phyloP scores from a whole-genome alignment of 441 rosid species.

The Biscutella laevigata region DNA sequence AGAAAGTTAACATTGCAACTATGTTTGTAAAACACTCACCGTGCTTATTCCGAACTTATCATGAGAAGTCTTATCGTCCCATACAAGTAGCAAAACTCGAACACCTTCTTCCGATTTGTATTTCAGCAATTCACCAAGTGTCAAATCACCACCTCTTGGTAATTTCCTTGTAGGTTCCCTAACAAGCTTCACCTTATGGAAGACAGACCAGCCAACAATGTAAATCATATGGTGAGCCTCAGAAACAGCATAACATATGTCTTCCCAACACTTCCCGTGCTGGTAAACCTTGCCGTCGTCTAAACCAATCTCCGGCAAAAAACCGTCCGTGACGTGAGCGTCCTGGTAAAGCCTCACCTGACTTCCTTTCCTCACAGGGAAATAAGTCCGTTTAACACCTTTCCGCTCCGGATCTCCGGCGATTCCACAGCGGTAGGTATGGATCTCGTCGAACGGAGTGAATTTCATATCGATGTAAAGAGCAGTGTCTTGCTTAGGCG shows the following conservation, averaged over 20 bases:
- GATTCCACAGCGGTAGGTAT: conserved; percentile 42
- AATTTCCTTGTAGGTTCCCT: conserved; percentile 60
- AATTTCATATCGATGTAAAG: conserved; percentile 46
- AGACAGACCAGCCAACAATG: conserved; percentile 86
- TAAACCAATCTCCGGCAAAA: conserved; percentile 41
- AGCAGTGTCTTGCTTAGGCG: conserved; percentile 52
- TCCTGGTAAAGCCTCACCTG: conserved; percentile 66
- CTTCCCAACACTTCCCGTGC: conserved; percentile 76
- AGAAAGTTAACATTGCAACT: not conserved
- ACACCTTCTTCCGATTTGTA: conserved; percentile 93
- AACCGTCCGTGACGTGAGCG: conserved; percentile 53
- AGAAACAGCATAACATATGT: conserved; percentile 60
- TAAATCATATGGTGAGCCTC: conserved; percentile 91
- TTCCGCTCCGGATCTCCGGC: conserved; percentile 53
- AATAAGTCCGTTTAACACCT: conserved; percentile 62
- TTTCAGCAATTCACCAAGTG: conserved; percentile 82
- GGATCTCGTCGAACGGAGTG: conserved; percentile 53
- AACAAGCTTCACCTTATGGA: conserved; percentile 55
- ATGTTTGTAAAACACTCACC: conserved; percentile 48
- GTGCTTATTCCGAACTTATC: conserved; percentile 50
- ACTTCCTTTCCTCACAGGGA: conserved; percentile 71
- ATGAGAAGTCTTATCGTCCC: conserved; percentile 88
- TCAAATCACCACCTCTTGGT: conserved; percentile 76
- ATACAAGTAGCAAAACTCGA: conserved; percentile 65
- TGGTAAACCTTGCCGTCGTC: conserved; percentile 40